Base-by-base conservation (phyloP, 805 yeast genomes). In the Candida railenensis region DNA sequence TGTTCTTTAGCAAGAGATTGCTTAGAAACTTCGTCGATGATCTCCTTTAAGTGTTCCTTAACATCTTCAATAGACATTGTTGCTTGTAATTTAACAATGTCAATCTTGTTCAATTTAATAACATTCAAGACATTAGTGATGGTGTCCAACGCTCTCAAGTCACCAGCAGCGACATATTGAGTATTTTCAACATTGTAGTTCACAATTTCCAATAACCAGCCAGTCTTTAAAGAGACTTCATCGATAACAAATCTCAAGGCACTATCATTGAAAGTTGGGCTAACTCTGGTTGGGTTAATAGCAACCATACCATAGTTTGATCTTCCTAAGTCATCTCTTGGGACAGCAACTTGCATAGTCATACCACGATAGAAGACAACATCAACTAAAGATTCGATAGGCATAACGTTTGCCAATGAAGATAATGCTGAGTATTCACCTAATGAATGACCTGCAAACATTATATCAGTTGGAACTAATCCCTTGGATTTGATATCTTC, bases 271-370 rank as follows among this genome's bases (percentile, higher is more conserved):
- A 94, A 94, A 14, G 96, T 87, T 46, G 87, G 73, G 47, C 87
- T 82, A 52, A 94, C 86, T 73, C 99, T 85, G 52, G 95, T 80
- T 62, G 99, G 99, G 76, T 95, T 94, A 48, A 92, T 91, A 45
- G 99, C 99, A 76, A 89, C 82, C 99, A 94, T 94, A 78, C 98
- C 98, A 64, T 94, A 94, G 78, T 94, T 94, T 49, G 99, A 94
- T 74, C 98, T 87, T 42, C 99, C 99, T 43, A 72, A 66, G 46
- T 83, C 81, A 71, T 94, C 99, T 76, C 99, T 87, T 66, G 98
- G 98, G 55, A 94, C 99, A 41, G 99, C 99, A 55, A 94, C 99
- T 77, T 94, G 99, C 99, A 94, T 94, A 42, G 99, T 95, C 98
- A 94, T 94, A 81, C 99, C 99, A 78, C 99, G 86, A 81, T 94